Conservation (phyloP, 352 stramenopile genomes). For the Thalassiosira allenii region DNA sequence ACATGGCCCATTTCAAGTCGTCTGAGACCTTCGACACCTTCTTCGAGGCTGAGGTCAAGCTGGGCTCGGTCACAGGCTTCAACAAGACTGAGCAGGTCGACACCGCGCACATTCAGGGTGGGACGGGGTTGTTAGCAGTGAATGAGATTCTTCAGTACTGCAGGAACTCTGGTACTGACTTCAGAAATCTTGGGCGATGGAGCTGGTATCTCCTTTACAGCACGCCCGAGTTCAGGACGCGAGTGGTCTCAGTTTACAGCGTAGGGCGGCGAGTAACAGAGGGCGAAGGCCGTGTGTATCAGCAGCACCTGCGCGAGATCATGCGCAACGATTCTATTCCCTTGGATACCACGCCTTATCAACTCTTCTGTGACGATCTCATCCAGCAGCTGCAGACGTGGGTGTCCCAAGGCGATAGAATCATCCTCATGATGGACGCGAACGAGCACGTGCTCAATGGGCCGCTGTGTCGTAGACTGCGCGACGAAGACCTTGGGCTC, state of each 20-base stretch:
- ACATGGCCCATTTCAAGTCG: not conserved
- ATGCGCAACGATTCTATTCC: not conserved
- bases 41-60: not conserved
- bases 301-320: constrained; percentile 38
- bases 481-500: not conserved
- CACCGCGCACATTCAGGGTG: not conserved
- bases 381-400: constrained; percentile 14
- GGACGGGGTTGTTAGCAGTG: constrained; percentile 1
- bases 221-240: not conserved
- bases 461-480: not conserved
- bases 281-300: constrained; percentile 8
- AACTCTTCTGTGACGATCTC: constrained; percentile 29
- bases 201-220: constrained; percentile 25
- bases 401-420: constrained; percentile 3
- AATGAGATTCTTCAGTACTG: not conserved
- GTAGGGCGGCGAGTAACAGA: not conserved
- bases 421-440: constrained; percentile 38
- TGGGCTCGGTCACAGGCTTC: not conserved
- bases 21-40: not conserved
- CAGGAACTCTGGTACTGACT: not conserved
- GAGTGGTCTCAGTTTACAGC: constrained; percentile 19
- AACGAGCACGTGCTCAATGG: constrained; percentile 15
- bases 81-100: constrained; percentile 1
- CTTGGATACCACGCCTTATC: not conserved
- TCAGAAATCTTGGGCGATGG: constrained; percentile 7